Evolutionary conservation across 208 protist species (phyloP).

Genomic region (Giardia muris): DNA sequence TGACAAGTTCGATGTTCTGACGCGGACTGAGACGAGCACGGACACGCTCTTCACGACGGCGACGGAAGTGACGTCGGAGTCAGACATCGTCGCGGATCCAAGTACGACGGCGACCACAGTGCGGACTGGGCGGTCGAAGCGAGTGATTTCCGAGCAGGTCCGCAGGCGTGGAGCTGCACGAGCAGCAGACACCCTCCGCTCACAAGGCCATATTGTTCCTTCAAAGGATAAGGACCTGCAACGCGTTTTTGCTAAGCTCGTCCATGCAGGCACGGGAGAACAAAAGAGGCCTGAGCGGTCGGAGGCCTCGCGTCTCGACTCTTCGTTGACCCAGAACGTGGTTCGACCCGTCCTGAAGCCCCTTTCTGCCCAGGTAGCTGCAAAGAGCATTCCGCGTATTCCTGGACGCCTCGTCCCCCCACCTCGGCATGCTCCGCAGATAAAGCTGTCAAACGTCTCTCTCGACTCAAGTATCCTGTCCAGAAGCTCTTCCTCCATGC

Average conservation of each 20-base stretch:
- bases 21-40: background rate
- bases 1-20: background rate
- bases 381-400: background rate
- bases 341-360: background rate
- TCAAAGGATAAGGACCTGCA: background rate
- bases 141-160: background rate
- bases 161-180: background rate
- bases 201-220: background rate
- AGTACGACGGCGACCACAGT: background rate
- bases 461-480: no score
- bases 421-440: background rate
- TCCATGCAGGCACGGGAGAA: background rate
- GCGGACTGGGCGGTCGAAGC: background rate
- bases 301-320: background rate
- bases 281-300: background rate
- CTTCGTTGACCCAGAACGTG: background rate
- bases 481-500: no score
- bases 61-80: background rate
- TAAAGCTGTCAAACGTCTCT: background rate
- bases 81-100: background rate
- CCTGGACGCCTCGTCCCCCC: background rate
- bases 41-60: background rate
- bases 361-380: background rate
- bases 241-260: background rate
- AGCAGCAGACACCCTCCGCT: background rate